These are phyloP conservation scores for Maudiozyma humilis DNA, from an alignment of 1,139 yeast species.

Conservation along the genomic window DNA sequence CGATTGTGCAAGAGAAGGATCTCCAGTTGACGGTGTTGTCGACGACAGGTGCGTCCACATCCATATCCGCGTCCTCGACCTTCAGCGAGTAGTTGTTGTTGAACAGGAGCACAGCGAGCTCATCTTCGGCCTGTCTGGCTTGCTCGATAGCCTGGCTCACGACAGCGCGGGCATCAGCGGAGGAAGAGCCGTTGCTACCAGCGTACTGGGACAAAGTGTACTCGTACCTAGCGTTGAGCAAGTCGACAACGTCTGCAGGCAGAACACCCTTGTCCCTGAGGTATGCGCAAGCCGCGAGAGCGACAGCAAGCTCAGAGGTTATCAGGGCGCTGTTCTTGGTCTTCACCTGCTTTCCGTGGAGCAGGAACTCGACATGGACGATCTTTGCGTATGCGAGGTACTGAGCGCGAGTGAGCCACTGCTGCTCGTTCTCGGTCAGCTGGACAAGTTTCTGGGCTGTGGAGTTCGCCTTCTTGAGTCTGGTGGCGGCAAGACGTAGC, in stretches of 20 bases:
- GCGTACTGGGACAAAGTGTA: constrained; percentile 26
- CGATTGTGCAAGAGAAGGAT: constrained; percentile 56
- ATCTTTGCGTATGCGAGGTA: constrained; percentile 52
- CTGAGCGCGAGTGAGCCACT: constrained; percentile 42
- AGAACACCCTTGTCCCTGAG: constrained; percentile 14
- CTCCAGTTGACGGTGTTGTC: constrained; percentile 56
- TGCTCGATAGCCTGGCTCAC: constrained; percentile 14
- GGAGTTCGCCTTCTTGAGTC: constrained; percentile 55
- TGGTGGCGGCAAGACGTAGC: constrained; percentile 50
- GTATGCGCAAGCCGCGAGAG: constrained; percentile 20
- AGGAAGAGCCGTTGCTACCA: constrained; percentile 17
- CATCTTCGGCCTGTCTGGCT: constrained; percentile 29
- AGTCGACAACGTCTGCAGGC: constrained; percentile 14
- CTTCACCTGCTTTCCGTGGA: constrained; percentile 44
- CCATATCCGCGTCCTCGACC: constrained; percentile 16
- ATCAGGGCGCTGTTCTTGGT: constrained; percentile 37
- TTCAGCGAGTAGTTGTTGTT: constrained; percentile 28
- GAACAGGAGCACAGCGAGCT: constrained; percentile 39
- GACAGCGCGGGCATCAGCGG: constrained; percentile 19
- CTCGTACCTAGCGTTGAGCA: constrained; percentile 23
- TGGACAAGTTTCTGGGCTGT: constrained; percentile 40
- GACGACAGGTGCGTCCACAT: constrained; percentile 24
- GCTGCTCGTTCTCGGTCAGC: constrained; percentile 35
- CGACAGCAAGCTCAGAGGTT: constrained; percentile 21
- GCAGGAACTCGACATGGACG: constrained; percentile 42